Evolutionary conservation across 192 early-diverging fungal species (phyloP).

Genomic region (Geranomyces michiganensis): DNA sequence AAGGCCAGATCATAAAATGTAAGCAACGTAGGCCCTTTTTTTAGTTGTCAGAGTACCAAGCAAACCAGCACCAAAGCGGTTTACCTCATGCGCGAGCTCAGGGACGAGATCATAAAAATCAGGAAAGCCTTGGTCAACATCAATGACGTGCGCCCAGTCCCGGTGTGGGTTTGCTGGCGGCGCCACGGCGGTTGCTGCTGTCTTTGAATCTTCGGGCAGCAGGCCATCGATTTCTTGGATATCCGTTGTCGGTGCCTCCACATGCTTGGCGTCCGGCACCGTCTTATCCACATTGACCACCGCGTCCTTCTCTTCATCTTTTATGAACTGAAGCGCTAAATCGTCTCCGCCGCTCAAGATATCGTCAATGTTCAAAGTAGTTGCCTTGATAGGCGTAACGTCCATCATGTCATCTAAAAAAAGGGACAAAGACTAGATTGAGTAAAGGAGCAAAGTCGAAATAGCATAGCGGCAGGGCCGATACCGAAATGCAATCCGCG

Average conservation of each 20-base stretch:
- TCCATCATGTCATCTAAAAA: neutral
- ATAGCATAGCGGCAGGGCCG: neutral
- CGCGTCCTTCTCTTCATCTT: conserved; percentile 13
- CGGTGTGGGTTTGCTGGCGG: conserved; percentile 1
- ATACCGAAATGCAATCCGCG: conserved; percentile 65
- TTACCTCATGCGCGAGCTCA: conserved; percentile 76
- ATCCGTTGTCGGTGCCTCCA: neutral
- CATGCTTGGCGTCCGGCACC: neutral
- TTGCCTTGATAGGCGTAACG: neutral
- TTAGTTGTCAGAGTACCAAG: neutral
- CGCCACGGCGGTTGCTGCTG: neutral
- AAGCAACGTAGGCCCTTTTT: neutral
- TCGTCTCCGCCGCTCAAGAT: conserved; percentile 21
- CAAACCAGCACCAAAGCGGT: conserved; percentile 3
- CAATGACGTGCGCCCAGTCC: conserved; percentile 91
- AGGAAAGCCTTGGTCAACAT: conserved; percentile 81
- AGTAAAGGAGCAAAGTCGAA: neutral
- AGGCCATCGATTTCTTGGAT: conserved; percentile 10
- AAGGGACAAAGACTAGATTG: neutral
- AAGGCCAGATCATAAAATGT: neutral
- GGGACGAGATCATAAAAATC: conserved; percentile 92
- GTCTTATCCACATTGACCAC: neutral
- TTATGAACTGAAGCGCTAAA: conserved; percentile 19
- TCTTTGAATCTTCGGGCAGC: conserved; percentile 4
- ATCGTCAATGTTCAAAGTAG: conserved; percentile 9